A percentile compares a stretch with the other conserved stretches of the same genome.
These are phyloP conservation scores for Silene uniflora DNA, from an alignment of 148 eudicot species.

Conservation along the genomic window DNA sequence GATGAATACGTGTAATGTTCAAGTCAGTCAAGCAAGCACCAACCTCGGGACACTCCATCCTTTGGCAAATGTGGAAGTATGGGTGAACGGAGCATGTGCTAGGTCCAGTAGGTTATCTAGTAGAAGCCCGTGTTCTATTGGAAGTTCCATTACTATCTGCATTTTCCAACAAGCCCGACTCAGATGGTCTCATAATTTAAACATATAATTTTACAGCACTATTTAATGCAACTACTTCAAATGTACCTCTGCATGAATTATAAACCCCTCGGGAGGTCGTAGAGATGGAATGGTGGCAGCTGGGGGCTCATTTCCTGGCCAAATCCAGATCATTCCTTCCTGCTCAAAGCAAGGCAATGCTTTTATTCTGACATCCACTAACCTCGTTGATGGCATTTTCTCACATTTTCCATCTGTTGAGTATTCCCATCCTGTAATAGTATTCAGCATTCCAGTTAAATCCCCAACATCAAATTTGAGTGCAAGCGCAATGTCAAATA, in stretches of 20 bases:
- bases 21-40: not conserved
- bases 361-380: constrained; percentile 63
- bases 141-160: constrained; percentile 96
- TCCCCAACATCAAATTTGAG: not conserved
- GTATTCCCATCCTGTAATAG: constrained; percentile 83
- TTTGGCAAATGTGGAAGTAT: constrained; percentile 91
- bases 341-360: constrained; percentile 88
- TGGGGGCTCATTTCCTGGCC: constrained; percentile 94
- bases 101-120: constrained; percentile 94
- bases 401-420: constrained; percentile 94
- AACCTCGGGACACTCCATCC: constrained; percentile 97
- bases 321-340: constrained; percentile 96
- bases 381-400: constrained; percentile 92
- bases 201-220: not conserved
- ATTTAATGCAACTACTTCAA: not conserved
- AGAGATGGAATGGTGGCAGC: constrained; percentile 68
- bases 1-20: not conserved
- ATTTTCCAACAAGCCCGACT: constrained; percentile 6
- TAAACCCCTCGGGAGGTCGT: constrained; percentile 77
- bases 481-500: not conserved
- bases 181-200: not conserved
- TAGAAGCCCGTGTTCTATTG: constrained; percentile 92
- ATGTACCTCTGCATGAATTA: constrained; percentile 85
- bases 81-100: constrained; percentile 95
- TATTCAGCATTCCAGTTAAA: constrained; percentile 1